phyloP scores from a whole-genome alignment of 75 land plant species.

The Selaginella tamariscina region DNA sequence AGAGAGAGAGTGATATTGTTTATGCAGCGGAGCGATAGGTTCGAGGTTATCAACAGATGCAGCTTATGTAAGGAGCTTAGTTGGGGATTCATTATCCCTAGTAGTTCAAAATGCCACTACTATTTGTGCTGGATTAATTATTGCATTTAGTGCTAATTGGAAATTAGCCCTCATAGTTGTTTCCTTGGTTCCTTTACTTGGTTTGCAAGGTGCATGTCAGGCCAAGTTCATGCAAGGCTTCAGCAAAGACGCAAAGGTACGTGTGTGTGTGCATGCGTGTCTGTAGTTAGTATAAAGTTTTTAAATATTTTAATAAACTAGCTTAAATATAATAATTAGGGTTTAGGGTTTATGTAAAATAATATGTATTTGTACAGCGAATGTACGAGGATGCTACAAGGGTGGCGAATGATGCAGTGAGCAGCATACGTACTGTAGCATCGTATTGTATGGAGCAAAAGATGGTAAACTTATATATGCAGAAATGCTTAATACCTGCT shows the following conservation, averaged over 20 bases:
- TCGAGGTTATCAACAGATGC: conserved; percentile 85
- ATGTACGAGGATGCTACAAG: conserved; percentile 90
- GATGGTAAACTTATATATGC: conserved; percentile 44
- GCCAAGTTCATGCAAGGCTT: conserved; percentile 65
- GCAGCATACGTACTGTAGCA: conserved; percentile 71
- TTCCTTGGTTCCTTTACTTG: conserved; percentile 54
- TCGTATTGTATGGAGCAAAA: conserved; percentile 76
- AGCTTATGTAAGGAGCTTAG: conserved; percentile 51
- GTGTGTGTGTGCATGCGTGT: no score
- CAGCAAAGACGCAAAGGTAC: conserved; percentile 82
- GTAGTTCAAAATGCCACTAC: conserved; percentile 52
- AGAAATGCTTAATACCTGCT: conserved; percentile 46
- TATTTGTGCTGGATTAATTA: conserved; percentile 52
- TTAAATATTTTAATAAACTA: not conserved
- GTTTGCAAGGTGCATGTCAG: conserved; percentile 50
- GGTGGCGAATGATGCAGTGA: conserved; percentile 69
- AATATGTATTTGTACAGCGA: conserved; percentile 17
- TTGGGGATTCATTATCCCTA: conserved; percentile 67
- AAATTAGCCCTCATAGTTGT: conserved; percentile 52
- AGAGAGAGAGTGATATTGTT: not conserved
- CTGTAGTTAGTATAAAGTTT: no score
- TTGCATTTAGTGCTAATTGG: conserved; percentile 80
- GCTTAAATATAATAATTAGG: not conserved
- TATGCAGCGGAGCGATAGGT: conserved; percentile 65
- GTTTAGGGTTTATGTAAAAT: not conserved